Conservation (phyloP, 805 yeast genomes). For the Cyberlindnera maritima region DNA sequence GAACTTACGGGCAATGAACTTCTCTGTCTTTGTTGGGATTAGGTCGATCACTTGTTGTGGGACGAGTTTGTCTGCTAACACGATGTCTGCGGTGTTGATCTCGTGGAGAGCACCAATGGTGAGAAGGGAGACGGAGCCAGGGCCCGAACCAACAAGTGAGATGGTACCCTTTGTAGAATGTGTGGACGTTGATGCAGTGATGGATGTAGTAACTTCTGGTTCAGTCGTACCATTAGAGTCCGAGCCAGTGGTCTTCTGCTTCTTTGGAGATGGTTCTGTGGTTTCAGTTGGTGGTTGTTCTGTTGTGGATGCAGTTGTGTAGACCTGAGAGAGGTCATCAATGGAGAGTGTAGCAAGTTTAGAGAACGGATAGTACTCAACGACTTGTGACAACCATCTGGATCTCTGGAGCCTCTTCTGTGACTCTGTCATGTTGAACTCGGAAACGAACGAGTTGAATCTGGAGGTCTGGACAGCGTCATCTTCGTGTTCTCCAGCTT, state of each 20-base stretch:
- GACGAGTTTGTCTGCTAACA: conserved; percentile 88
- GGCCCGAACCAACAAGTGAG: conserved; percentile 91
- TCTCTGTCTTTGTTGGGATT: conserved; percentile 71
- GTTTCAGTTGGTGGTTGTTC: background rate
- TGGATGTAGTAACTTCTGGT: background rate
- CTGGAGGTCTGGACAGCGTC: conserved; percentile 61
- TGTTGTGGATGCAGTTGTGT: conserved; percentile 14
- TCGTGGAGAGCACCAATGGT: conserved; percentile 84
- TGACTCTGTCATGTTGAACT: conserved; percentile 51
- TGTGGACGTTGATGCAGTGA: background rate
- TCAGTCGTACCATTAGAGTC: conserved; percentile 21
- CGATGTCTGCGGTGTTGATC: conserved; percentile 76
- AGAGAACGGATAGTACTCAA: conserved; percentile 82
- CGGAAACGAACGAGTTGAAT: conserved; percentile 61
- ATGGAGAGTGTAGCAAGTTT: conserved; percentile 59
- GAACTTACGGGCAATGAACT: conserved; percentile 87
- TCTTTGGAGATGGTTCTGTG: background rate
- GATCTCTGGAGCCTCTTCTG: conserved; percentile 57
- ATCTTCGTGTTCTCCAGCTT: conserved; percentile 59
- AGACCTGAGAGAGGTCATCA: conserved; percentile 51
- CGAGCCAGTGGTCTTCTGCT: conserved; percentile 9
- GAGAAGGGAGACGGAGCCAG: conserved; percentile 79
- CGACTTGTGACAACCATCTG: conserved; percentile 85
- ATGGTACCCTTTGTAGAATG: conserved; percentile 47
- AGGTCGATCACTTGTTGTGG: conserved; percentile 83